phyloP scores from a whole-genome alignment of 1,139 yeast species.

The Eremothecium coryli region DNA sequence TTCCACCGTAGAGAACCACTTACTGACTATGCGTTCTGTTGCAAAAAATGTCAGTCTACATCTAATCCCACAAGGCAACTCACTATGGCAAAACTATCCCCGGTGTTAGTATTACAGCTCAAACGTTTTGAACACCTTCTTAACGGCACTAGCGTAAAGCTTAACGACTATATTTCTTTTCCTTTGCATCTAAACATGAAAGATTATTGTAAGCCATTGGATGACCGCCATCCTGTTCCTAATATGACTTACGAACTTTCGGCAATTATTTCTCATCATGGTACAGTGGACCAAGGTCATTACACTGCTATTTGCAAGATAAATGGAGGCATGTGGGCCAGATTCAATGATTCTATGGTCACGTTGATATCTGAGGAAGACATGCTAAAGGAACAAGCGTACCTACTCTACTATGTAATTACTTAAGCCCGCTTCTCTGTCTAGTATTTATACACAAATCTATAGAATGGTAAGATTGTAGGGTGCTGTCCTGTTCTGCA shows the following conservation, averaged over 20 bases:
- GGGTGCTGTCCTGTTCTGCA: too few species aligned
- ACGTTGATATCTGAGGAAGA: slow-evolving; percentile 54
- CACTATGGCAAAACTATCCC: slow-evolving; percentile 58
- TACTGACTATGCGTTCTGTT: slow-evolving; percentile 58
- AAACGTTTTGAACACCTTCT: slow-evolving; percentile 76
- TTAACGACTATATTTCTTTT: slow-evolving; percentile 64
- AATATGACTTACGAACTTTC: slow-evolving; percentile 60
- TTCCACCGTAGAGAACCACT: slow-evolving; percentile 71
- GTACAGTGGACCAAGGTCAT: slow-evolving; percentile 92
- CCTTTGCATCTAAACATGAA: slow-evolving; percentile 67
- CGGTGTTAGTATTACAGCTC: slow-evolving; percentile 72
- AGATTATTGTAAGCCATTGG: slow-evolving; percentile 38
- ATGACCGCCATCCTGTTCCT: slow-evolving; percentile 24
- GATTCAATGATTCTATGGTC: slow-evolving; percentile 85
- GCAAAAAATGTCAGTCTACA: slow-evolving; percentile 52
- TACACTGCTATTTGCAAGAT: slow-evolving; percentile 73
- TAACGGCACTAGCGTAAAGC: slow-evolving; percentile 46
- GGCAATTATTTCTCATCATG: slow-evolving; percentile 82
- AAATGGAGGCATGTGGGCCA: slow-evolving; percentile 70
- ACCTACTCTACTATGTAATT: slow-evolving; percentile 67
- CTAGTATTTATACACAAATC: not conserved
- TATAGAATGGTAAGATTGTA: not conserved
- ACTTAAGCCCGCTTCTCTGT: too few species aligned
- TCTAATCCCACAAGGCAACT: slow-evolving; percentile 67
- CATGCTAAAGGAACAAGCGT: slow-evolving; percentile 64